These are phyloP conservation scores for Mycena amicta DNA, from an alignment of 768 basidiomycete genomes.

Conservation along the genomic window DNA sequence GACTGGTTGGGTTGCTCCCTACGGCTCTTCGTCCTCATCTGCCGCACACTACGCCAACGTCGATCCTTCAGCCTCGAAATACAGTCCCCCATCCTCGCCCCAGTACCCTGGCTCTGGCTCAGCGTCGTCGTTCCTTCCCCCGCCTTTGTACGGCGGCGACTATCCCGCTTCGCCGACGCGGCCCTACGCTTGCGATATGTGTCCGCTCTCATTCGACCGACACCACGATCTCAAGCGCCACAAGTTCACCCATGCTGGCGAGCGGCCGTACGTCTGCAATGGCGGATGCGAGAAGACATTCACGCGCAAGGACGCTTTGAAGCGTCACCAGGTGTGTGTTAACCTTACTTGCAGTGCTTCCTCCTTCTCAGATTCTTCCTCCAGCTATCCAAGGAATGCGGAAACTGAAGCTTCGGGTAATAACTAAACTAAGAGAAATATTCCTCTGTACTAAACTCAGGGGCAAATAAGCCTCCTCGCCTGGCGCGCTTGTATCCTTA, in stretches of 20 bases:
- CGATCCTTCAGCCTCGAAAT: background rate
- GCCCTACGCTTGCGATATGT: constrained; percentile 70
- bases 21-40: background rate
- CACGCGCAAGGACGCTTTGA: constrained; percentile 83
- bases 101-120: background rate
- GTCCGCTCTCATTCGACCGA: constrained; percentile 80
- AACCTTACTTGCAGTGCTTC: background rate
- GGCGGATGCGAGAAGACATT: constrained; percentile 88
- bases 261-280: constrained; percentile 82
- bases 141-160: constrained; percentile 25
- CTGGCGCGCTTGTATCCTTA: too few relatives aligned
- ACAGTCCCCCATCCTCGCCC: background rate
- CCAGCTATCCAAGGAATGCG: constrained; percentile 19
- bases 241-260: constrained; percentile 79
- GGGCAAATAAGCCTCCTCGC: too few relatives aligned
- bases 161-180: constrained; percentile 61
- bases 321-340: constrained; percentile 74
- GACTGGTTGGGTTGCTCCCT: background rate
- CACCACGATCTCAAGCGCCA: constrained; percentile 86
- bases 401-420: too few relatives aligned
- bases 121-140: constrained; percentile 5
- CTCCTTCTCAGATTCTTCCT: background rate
- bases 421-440: too few relatives aligned
- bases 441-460: too few relatives aligned
- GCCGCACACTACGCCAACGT: background rate